Percentiles rank a stretch among this genome's conserved stretches.
Evolutionary conservation across 1,284 basidiomycete species (phyloP).

Genomic region (Trichosporon sp.): DNA sequence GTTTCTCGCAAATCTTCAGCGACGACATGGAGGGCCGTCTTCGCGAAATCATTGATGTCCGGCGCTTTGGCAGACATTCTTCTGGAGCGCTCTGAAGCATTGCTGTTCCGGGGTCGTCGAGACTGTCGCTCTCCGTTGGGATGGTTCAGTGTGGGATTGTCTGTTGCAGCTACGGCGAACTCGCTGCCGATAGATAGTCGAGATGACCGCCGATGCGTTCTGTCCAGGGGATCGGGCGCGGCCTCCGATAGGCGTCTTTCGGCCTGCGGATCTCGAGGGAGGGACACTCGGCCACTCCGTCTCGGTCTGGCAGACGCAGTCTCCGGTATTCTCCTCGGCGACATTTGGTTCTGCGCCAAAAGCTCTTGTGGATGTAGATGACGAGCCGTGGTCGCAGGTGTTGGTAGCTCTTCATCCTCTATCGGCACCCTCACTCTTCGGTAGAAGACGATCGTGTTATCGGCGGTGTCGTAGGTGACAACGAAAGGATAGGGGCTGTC

Average conservation of each 20-base stretch:
- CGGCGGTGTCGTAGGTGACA: slow-evolving; percentile 25
- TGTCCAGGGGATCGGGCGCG: slow-evolving; percentile 30
- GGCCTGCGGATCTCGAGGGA: background rate
- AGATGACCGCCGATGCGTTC: slow-evolving; percentile 28
- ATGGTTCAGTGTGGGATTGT: background rate
- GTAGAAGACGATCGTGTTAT: slow-evolving; percentile 35
- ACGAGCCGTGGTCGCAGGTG: slow-evolving; percentile 11
- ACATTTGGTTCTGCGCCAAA: slow-evolving; percentile 13
- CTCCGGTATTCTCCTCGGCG: background rate
- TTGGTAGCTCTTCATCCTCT: slow-evolving; percentile 5
- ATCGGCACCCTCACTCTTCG: slow-evolving; percentile 19
- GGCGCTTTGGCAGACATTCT: background rate
- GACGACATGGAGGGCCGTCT: slow-evolving; percentile 55
- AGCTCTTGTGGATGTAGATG: slow-evolving; percentile 30
- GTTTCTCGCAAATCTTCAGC: slow-evolving; percentile 46
- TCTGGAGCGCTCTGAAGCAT: background rate
- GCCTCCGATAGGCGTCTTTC: slow-evolving; percentile 6
- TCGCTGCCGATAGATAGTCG: slow-evolving; percentile 24
- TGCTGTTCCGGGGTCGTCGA: background rate
- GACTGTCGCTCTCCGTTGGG: background rate
- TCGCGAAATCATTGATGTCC: slow-evolving; percentile 46
- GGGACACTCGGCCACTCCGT: slow-evolving; percentile 1
- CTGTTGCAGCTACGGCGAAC: background rate
- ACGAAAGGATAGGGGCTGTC: slow-evolving; percentile 33
- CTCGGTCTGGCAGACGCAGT: background rate